Conservation (phyloP, 768 basidiomycete species). For the Suillus clintonianus region DNA sequence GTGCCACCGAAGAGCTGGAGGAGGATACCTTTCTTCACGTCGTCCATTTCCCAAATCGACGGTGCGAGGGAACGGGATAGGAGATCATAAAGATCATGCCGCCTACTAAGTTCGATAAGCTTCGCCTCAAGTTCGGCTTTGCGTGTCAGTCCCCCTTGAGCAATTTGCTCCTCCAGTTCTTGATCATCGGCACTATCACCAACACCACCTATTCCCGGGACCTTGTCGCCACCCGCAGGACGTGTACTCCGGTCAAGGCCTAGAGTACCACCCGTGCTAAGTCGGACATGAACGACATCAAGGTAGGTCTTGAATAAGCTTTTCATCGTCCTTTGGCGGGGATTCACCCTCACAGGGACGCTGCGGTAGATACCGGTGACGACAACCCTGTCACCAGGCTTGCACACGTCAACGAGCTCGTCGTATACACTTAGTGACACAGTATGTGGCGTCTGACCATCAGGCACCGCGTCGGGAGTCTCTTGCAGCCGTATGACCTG, state of each 20-base stretch:
- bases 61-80: constrained; percentile 87
- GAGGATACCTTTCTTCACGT: constrained; percentile 97
- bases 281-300: constrained; percentile 89
- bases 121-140: constrained; percentile 78
- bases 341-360: constrained; percentile 93
- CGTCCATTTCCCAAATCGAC: constrained; percentile 97
- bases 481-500: constrained; percentile 96
- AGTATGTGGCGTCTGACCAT: constrained; percentile 97
- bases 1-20: constrained; percentile 97
- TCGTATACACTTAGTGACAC: constrained; percentile 98
- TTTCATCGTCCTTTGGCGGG: constrained; percentile 87
- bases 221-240: constrained; percentile 63
- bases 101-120: constrained; percentile 68
- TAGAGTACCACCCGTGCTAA: constrained; percentile 62
- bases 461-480: constrained; percentile 96
- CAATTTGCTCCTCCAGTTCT: constrained; percentile 51
- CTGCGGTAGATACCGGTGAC: constrained; percentile 95
- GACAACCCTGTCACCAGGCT: constrained; percentile 91
- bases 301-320: constrained; percentile 97
- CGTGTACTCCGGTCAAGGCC: constrained; percentile 82
- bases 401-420: constrained; percentile 94
- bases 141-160: constrained; percentile 38
- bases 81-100: constrained; percentile 84
- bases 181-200: constrained; percentile 71
- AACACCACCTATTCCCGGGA: constrained; percentile 68